Base-by-base conservation (phyloP, 352 stramenopile genomes). In the Phytophthora hybrid region DNA sequence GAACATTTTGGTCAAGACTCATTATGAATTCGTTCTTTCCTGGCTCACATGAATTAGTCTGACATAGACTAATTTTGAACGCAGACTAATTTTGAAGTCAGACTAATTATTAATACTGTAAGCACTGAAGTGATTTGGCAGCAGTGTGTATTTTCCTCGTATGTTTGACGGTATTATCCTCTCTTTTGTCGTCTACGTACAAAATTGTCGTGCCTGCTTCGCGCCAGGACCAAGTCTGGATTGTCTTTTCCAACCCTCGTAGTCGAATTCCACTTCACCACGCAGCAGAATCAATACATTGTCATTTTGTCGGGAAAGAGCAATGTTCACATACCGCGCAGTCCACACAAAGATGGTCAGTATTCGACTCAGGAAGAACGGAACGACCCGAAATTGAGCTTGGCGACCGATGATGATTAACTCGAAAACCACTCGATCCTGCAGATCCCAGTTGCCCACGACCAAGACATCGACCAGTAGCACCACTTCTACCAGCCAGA, bases 281-380 rank as follows among this genome's bases (percentile, higher is more conserved):
- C 49, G 49, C 6, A 56, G 21, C 19, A 56, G 23, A 32, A 56
- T 32, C 23, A 56, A 18, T 16, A 32, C 23, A 16, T 34, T 56
- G 13, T 56, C 49, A n/a, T n/a, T 32, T 5, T 55, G 49, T n/a
- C 49, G 49, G 6, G 49, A 18, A 18, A 56, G 21, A n/a, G 21
- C 21, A 6, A 56, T 32, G 13, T 56, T 34, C 11, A 56, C 21
- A 19, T 29, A 56, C 9, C 49, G 49, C 11, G 19, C 49, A 34
- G 49, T 34, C 21, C 49, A 56, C 49, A 56, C 21, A 56, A 56
- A 56, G 2, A 56, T 32, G 8, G 49, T 56, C 9, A 56, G 21
- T n/a, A 56, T n/a, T 18, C 49, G 49, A 56, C 49, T 56, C 19
- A 56, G 34, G 10, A 56, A 32, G 49, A 34, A 56, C 23, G 49